Evolutionary conservation across 345 rosid species (phyloP).

Genomic region (Xanthoceras sorbifolium): DNA sequence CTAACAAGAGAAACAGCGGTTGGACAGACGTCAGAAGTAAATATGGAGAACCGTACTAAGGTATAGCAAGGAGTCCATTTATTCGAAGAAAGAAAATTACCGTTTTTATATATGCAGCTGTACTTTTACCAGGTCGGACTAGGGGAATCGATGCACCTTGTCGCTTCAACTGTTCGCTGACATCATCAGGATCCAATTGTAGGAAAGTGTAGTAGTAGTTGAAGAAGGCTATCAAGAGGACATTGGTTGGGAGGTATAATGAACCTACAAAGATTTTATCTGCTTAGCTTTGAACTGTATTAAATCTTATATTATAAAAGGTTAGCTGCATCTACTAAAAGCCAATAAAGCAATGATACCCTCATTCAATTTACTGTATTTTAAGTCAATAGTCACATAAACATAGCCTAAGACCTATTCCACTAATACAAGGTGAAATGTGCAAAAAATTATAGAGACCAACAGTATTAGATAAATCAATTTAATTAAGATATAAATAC

Average conservation of each 20-base stretch:
- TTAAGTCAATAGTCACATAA: neutral
- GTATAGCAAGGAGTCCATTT: neutral
- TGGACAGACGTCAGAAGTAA: neutral
- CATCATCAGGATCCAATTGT: conserved; percentile 96
- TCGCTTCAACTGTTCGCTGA: conserved; percentile 95
- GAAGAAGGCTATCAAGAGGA: conserved; percentile 93
- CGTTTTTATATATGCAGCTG: conserved; percentile 80
- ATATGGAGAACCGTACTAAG: neutral
- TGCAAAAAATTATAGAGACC: neutral
- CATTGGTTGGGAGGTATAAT: conserved; percentile 85
- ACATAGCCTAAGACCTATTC: neutral
- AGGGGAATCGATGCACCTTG: conserved; percentile 97
- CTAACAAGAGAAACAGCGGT: neutral
- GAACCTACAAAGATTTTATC: conserved; percentile 62
- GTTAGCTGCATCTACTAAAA: neutral
- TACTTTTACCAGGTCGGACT: conserved; percentile 94
- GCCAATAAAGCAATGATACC: neutral
- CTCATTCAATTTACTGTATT: neutral
- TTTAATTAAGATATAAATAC: neutral
- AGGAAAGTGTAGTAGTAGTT: conserved; percentile 97
- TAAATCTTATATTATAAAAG: neutral
- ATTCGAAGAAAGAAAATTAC: conserved; percentile 42
- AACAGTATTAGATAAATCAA: neutral
- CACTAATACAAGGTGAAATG: neutral
- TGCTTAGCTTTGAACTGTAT: neutral